A percentile compares a stretch with the other conserved stretches of the same genome.
These are phyloP conservation scores for Xylariaceae sp. DNA, from an alignment of 2,329 filamentous ascomycete genomes.

Conservation along the genomic window DNA sequence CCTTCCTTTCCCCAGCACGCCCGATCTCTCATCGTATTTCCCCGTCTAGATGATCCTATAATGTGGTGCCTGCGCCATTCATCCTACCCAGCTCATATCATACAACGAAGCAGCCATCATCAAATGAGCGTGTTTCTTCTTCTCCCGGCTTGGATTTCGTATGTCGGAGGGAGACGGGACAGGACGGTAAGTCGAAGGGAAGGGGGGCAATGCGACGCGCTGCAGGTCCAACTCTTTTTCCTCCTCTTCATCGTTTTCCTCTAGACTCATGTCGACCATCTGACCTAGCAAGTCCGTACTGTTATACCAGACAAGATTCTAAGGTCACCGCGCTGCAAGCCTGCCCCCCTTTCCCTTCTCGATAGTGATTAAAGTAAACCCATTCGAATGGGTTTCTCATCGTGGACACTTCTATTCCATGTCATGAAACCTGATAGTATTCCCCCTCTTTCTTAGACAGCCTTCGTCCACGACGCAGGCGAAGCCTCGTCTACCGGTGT, in stretches of 20 bases:
- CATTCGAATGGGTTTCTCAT: background rate
- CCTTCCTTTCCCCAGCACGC: too few species aligned
- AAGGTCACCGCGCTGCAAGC: background rate
- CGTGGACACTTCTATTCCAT: background rate
- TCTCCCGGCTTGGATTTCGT: background rate
- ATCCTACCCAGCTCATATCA: too few species aligned
- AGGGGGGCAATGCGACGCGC: background rate
- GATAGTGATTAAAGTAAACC: background rate
- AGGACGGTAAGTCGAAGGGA: background rate
- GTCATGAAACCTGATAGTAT: background rate
- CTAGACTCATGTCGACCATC: background rate
- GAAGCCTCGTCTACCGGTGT: background rate
- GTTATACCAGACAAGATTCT: background rate
- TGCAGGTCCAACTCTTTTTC: background rate
- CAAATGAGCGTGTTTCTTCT: background rate
- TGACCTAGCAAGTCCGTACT: background rate
- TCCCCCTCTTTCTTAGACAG: background rate
- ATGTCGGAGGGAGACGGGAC: too few species aligned
- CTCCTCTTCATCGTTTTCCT: background rate
- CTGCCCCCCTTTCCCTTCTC: background rate
- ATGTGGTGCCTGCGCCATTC: too few species aligned
- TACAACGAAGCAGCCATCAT: background rate
- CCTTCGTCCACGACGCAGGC: background rate
- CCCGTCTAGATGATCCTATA: too few species aligned
- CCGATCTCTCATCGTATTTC: too few species aligned